Evolutionary conservation across 140 eudicot genomes (phyloP).

Genomic region (Cichorium intybus): DNA sequence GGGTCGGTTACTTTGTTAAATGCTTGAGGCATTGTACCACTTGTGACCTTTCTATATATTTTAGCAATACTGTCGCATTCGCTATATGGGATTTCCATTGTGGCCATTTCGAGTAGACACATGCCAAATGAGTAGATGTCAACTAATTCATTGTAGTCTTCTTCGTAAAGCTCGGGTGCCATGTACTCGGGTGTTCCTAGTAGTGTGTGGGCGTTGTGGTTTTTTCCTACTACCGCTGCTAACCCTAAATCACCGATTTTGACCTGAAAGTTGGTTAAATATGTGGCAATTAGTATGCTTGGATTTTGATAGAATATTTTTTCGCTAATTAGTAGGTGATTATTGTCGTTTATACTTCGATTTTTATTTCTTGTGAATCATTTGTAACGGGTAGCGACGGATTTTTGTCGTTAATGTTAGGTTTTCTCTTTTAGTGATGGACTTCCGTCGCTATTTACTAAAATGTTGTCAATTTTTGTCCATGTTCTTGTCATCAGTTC

Average conservation of each 20-base stretch:
- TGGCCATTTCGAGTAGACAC: constrained; percentile 78
- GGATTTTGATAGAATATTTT: no score
- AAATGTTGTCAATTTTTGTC: no score
- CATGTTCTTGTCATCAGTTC: no score
- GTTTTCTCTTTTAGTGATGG: no score
- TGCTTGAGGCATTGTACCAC: constrained; percentile 64
- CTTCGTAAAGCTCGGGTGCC: constrained; percentile 86
- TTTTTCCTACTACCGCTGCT: constrained; percentile 72
- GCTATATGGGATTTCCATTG: constrained; percentile 72
- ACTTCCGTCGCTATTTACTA: no score
- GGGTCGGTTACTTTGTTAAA: constrained; percentile 49
- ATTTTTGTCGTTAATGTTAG: no score
- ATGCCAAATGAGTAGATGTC: constrained; percentile 86
- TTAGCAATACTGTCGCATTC: constrained; percentile 71
- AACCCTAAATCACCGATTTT: constrained; percentile 77
- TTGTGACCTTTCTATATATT: constrained; percentile 64
- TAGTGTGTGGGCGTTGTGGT: constrained; percentile 71
- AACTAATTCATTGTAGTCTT: constrained; percentile 68
- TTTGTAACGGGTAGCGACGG: no score
- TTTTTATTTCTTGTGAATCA: no score
- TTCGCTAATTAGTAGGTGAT: no score
- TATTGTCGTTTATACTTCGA: no score
- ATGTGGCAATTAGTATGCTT: no score
- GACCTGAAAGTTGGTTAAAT: constrained; percentile 33
- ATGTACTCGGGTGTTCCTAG: constrained; percentile 82